Conservation (phyloP, 2,329 filamentous ascomycete species). For the Fusarium transvaalense region DNA sequence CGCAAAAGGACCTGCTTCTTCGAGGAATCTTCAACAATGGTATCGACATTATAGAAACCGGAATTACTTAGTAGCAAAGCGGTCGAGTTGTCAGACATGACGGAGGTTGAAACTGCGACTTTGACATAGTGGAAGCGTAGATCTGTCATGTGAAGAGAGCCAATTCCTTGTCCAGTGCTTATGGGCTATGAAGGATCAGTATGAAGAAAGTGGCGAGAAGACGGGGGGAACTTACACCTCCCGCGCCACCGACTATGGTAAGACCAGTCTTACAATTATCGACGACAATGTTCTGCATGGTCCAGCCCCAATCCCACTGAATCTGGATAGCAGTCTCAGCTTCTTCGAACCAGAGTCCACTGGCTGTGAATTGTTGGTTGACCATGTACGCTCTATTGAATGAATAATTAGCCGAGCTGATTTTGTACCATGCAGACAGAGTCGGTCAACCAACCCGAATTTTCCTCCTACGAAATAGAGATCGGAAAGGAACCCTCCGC, state of each 20-base stretch:
- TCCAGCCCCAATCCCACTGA: slow-evolving; percentile 82
- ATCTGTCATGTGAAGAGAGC: slow-evolving; percentile 32
- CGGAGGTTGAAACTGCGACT: neutral
- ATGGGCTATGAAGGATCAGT: too few species aligned
- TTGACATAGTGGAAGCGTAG: slow-evolving; percentile 9
- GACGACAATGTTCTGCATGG: slow-evolving; percentile 74
- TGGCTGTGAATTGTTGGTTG: too few species aligned
- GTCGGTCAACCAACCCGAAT: too few species aligned
- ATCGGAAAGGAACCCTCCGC: too few species aligned
- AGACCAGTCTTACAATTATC: slow-evolving; percentile 72
- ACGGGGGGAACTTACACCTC: too few species aligned
- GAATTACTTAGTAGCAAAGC: neutral
- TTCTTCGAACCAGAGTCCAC: too few species aligned
- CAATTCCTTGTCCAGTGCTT: slow-evolving; percentile 32
- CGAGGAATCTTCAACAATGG: slow-evolving; percentile 8
- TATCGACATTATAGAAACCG: slow-evolving; percentile 9
- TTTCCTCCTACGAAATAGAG: too few species aligned
- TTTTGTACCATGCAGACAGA: too few species aligned
- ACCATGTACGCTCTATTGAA: too few species aligned
- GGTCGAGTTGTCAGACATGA: neutral
- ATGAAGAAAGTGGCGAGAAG: too few species aligned
- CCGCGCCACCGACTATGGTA: slow-evolving; percentile 51
- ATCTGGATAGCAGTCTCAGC: slow-evolving; percentile 75
- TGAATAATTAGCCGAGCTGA: too few species aligned
- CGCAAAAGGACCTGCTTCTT: slow-evolving; percentile 19